Evolutionary conservation across 2,329 filamentous ascomycete genomes (phyloP), one percentile per base, ranked within the genome.

Genomic region (Didymosphaeria variabile): DNA sequence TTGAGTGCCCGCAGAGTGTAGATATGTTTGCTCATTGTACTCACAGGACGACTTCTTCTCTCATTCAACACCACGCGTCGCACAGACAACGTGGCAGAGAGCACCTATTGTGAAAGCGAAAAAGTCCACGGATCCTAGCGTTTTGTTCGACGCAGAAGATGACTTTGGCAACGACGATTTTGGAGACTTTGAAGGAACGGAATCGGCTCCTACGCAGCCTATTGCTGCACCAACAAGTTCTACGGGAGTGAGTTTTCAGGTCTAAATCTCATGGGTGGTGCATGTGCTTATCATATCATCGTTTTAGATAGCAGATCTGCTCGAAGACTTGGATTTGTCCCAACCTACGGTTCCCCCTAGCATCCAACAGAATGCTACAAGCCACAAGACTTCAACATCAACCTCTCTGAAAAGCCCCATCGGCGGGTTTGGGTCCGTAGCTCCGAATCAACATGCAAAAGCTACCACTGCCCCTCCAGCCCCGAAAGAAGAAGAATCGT

Each of bases 141-240:
- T 80, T 3, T 62, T 80, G 2, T 80, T 80, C 58, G 78, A 80
- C 62, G 78, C 73, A 46, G 76, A 78, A 55, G 77, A 79, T 58
- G 71, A 75, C 46, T 45, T 69, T 10, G 71, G 63, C 15, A 69
- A 74, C n/a, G 76, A 78, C 17, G 76, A 77, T 19, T 78, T 78
- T 71, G 76, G 77, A 34, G 72, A 79, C 15, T 76, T 76, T 55
- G 74, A 77, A 55, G 72, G 69, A 19, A 61, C 68, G 17, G 63
- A 70, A 13, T 55, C 55, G 3, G 54, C 12, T 12, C 15, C 60
- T 31, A 40, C 59, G 15, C 21, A 40, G 10, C 40, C 59, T 23
- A 15, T 47, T n/a, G 45, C 58, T 21, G 31, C 42, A 26, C 51
- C 58, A 26, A 12, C 54, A 40, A 26, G 49, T 2, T 67, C 67